These are phyloP conservation scores for Apostasia shenzhenica DNA, from an alignment of 106 monocot species.

Conservation along the genomic window DNA sequence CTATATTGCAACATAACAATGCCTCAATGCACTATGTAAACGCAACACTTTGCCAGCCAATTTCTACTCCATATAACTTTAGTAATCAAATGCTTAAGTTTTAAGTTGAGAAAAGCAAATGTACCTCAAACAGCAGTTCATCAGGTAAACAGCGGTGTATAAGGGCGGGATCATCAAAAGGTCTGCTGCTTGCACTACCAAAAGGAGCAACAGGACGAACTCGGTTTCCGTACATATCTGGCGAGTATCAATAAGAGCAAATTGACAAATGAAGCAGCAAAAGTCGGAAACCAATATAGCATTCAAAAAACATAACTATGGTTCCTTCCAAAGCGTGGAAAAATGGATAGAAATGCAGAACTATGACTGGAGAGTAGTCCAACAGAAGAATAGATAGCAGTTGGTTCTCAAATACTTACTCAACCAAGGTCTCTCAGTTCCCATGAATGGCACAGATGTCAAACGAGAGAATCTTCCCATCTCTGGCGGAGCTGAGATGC, in stretches of 20 bases:
- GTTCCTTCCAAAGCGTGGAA: not conserved
- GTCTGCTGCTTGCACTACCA: constrained; percentile 68
- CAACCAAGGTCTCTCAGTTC: constrained; percentile 84
- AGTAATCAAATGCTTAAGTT: not conserved
- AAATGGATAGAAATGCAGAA: not conserved
- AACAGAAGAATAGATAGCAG: not conserved
- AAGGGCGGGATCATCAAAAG: constrained; percentile 73
- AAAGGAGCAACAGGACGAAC: constrained; percentile 76
- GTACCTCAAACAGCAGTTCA: constrained; percentile 87
- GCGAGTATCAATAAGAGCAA: constrained; percentile 1
- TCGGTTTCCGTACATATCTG: constrained; percentile 87
- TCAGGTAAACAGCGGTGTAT: constrained; percentile 87
- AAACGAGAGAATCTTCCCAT: constrained; percentile 24
- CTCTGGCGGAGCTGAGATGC: constrained; percentile 35
- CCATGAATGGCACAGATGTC: constrained; percentile 43
- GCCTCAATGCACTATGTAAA: no score
- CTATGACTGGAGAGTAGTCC: no score
- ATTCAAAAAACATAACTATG: no score
- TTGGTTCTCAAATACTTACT: constrained; percentile 35
- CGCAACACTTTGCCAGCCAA: no score
- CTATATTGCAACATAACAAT: no score
- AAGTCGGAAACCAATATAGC: no score
- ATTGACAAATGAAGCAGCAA: not conserved
- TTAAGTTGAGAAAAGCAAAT: not conserved
- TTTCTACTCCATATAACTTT: not conserved